Conservation (phyloP, 78 protist species). For the Anaeramoeba flamelloides region DNA sequence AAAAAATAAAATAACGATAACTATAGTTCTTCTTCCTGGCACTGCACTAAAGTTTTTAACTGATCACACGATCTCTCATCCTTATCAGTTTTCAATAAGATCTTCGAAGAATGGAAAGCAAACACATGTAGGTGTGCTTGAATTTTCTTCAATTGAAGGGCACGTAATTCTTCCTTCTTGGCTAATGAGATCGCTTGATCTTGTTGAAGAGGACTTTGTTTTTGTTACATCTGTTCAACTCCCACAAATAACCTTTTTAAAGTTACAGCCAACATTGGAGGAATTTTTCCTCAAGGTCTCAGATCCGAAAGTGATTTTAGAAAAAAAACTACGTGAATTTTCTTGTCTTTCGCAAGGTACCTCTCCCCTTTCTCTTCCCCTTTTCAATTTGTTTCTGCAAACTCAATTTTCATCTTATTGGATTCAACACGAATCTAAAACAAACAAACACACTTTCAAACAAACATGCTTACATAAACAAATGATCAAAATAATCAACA, state of each 20-base stretch:
- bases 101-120: not conserved
- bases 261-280: not conserved
- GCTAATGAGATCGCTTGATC: not conserved
- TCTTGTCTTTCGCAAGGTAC: not conserved
- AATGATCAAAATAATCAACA: too few species aligned
- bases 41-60: too few species aligned
- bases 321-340: not conserved
- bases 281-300: not conserved
- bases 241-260: not conserved
- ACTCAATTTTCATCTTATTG: too few species aligned
- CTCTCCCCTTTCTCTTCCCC: too few species aligned
- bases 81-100: not conserved
- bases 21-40: too few species aligned
- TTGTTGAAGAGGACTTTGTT: not conserved
- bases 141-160: not conserved
- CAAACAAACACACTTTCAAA: too few species aligned
- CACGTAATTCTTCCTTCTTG: not conserved
- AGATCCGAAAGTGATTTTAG: not conserved
- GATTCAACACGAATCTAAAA: too few species aligned
- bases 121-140: not conserved
- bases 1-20: too few species aligned
- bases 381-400: too few species aligned
- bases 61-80: not conserved
- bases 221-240: not conserved
- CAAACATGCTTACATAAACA: too few species aligned